Percentiles rank a stretch among this genome's conserved stretches.
phyloP scores from a whole-genome alignment of 106 monocot genomes.

The Triglochin maritima region DNA sequence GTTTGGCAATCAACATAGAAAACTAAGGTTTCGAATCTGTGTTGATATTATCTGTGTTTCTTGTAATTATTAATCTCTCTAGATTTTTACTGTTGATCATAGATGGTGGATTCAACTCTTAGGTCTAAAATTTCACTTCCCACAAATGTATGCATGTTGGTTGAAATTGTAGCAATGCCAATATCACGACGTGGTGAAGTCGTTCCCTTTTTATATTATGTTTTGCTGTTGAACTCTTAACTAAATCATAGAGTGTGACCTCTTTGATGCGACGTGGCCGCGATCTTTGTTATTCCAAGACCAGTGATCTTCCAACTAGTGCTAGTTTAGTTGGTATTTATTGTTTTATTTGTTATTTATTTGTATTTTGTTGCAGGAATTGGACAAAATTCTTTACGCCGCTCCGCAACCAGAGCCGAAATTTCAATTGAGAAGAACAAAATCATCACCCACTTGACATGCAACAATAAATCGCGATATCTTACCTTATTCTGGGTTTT shows the following conservation, averaged over 20 bases:
- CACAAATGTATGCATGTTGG: no score
- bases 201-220: neutral
- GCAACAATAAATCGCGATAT: no score
- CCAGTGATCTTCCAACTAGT: neutral
- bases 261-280: neutral
- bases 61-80: no score
- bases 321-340: neutral
- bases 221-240: neutral
- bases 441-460: slow-evolving; percentile 1
- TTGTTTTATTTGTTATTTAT: neutral
- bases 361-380: slow-evolving; percentile 17
- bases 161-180: no score
- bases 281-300: neutral
- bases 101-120: no score
- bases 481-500: no score
- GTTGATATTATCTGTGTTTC: no score
- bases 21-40: no score
- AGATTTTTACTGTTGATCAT: no score
- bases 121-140: no score
- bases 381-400: slow-evolving; percentile 22
- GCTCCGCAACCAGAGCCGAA: slow-evolving; percentile 28
- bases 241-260: neutral
- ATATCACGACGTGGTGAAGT: no score
- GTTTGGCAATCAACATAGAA: no score
- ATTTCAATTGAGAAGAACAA: slow-evolving; percentile 29